phyloP scores from a whole-genome alignment of 192 early-diverging fungal genomes.

The Podila epigama region DNA sequence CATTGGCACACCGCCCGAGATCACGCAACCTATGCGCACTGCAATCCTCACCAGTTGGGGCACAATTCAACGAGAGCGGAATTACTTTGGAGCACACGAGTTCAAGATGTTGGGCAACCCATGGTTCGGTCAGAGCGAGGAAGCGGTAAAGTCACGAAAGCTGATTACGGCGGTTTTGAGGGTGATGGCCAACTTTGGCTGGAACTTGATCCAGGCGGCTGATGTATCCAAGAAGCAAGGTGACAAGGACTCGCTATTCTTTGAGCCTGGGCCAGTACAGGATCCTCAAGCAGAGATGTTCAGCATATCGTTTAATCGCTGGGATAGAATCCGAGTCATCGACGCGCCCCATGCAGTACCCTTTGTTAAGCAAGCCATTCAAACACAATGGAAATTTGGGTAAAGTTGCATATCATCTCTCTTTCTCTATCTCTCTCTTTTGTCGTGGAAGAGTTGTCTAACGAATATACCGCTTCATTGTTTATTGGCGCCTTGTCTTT shows the following conservation, averaged over 20 bases:
- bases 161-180: conserved; percentile 10
- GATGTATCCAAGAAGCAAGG: conserved; percentile 27
- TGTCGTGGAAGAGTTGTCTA: too few relatives aligned
- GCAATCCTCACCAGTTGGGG: conserved; percentile 21
- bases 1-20: conserved; percentile 9
- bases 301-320: conserved; percentile 19
- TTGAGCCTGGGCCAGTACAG: conserved; percentile 2
- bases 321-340: conserved; percentile 28
- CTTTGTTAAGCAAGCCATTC: conserved; percentile 11
- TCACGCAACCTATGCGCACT: neutral
- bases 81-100: conserved; percentile 7
- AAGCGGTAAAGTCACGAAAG: conserved; percentile 9
- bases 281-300: conserved; percentile 14
- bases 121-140: conserved; percentile 13
- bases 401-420: neutral
- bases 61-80: conserved; percentile 10
- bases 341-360: conserved; percentile 1
- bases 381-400: conserved; percentile 16
- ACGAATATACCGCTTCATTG: too few relatives aligned
- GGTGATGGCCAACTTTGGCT: conserved; percentile 23
- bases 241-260: conserved; percentile 29
- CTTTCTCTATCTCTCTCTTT: neutral
- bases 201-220: conserved; percentile 35
- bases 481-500: too few relatives aligned
- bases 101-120: conserved; percentile 32